phyloP scores from a whole-genome alignment of 129 eudicot species.

The Glebionis coronaria region DNA sequence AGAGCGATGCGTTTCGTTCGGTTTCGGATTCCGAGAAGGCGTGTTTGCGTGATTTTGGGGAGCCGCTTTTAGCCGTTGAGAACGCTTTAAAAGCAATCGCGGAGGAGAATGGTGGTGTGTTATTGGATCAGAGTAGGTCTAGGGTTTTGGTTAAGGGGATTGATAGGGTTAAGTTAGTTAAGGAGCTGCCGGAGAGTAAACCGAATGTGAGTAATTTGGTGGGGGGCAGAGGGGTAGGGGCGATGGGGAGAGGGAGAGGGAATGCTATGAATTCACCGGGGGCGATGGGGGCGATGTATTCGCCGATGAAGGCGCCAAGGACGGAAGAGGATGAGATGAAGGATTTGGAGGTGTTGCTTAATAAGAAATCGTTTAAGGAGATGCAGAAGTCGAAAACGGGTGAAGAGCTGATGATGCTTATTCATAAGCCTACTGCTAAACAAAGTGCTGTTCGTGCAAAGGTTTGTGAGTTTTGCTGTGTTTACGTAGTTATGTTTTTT shows the following conservation, averaged over 20 bases:
- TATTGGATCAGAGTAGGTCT: slow-evolving; percentile 60
- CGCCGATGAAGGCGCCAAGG: slow-evolving; percentile 56
- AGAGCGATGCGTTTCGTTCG: slow-evolving; percentile 51
- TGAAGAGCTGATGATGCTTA: slow-evolving; percentile 85
- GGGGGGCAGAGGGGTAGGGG: slow-evolving; percentile 64
- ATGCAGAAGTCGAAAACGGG: slow-evolving; percentile 93
- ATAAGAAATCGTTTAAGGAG: slow-evolving; percentile 84
- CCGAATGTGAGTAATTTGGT: slow-evolving; percentile 26
- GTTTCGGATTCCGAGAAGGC: slow-evolving; percentile 61
- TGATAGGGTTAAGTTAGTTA: slow-evolving; percentile 70
- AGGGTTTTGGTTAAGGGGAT: slow-evolving; percentile 83
- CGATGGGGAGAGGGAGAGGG: slow-evolving; percentile 66
- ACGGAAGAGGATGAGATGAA: slow-evolving; percentile 91
- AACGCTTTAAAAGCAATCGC: slow-evolving; percentile 78
- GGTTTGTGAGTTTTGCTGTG: slow-evolving; percentile 30
- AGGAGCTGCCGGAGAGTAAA: slow-evolving; percentile 76
- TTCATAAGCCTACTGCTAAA: slow-evolving; percentile 90
- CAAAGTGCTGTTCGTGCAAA: slow-evolving; percentile 94
- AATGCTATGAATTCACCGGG: slow-evolving; percentile 53
- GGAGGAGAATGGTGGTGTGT: slow-evolving; percentile 80
- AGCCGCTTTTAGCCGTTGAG: slow-evolving; percentile 69
- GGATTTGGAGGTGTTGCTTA: slow-evolving; percentile 85
- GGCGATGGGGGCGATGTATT: slow-evolving; percentile 51
- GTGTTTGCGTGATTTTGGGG: slow-evolving; percentile 68
- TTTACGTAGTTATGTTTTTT: neutral